Conservation (phyloP, 2,329 filamentous ascomycete species). For the Lojkania enalia region DNA sequence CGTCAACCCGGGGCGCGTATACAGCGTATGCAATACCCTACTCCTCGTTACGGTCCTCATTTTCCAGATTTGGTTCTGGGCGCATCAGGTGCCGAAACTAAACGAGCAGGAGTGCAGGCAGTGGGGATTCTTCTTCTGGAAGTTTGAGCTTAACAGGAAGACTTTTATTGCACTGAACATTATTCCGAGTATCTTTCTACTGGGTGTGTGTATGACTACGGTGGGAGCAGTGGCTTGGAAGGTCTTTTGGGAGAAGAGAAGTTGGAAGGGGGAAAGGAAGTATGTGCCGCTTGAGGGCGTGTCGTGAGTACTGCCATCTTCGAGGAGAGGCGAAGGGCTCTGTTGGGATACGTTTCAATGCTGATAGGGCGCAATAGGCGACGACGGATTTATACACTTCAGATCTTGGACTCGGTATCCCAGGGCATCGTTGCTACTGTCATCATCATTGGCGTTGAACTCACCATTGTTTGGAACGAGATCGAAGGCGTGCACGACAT, state of each 20-base stretch:
- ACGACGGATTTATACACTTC: not conserved
- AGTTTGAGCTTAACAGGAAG: conserved; percentile 7
- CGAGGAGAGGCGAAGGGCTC: too few relatives aligned
- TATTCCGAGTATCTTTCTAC: conserved; percentile 3
- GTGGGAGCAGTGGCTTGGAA: conserved; percentile 1
- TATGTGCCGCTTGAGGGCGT: not conserved
- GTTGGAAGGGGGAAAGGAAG: not conserved
- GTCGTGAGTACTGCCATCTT: not conserved
- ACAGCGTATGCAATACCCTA: not conserved
- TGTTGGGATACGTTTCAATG: not conserved
- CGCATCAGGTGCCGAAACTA: conserved; percentile 4
- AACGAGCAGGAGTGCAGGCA: conserved; percentile 5
- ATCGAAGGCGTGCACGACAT: conserved; percentile 8
- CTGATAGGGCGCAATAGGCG: not conserved
- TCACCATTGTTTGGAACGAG: conserved; percentile 12
- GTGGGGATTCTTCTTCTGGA: conserved; percentile 13
- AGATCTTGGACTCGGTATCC: conserved; percentile 2
- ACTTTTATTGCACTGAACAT: conserved; percentile 7
- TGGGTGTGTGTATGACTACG: not conserved
- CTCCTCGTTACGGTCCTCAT: conserved; percentile 3
- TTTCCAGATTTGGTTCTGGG: conserved; percentile 14
- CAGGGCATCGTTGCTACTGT: conserved; percentile 5
- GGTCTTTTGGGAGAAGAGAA: not conserved
- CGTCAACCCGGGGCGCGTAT: conserved; percentile 1
- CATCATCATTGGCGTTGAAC: conserved; percentile 6